Conservation (phyloP, 2,329 filamentous ascomycete genomes). For the Laburnicola sp. region DNA sequence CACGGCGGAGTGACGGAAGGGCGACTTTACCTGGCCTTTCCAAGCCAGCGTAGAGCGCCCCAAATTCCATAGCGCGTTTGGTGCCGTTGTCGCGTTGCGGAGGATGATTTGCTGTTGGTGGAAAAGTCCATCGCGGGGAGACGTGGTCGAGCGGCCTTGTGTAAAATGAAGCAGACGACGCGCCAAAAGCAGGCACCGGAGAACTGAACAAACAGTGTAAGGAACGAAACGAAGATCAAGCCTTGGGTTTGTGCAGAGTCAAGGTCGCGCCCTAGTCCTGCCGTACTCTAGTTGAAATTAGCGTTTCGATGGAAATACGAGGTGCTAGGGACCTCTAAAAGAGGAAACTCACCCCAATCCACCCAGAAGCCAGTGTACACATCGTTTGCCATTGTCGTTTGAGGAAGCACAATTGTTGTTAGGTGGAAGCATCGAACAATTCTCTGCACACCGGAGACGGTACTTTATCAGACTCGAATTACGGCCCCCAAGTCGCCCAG, state of each 20-base stretch:
- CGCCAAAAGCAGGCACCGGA: conserved; percentile 26
- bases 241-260: conserved; percentile 19
- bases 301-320: neutral
- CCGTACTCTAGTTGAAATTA: conserved; percentile 18
- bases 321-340: neutral
- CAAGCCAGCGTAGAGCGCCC: conserved; percentile 15
- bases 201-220: conserved; percentile 26
- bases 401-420: too few species aligned
- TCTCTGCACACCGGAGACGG: too few species aligned
- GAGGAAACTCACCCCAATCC: conserved; percentile 15
- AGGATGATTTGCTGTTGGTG: conserved; percentile 30
- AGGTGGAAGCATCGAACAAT: too few species aligned
- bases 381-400: conserved; percentile 5
- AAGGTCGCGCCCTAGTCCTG: conserved; percentile 18
- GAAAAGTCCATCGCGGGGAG: conserved; percentile 21
- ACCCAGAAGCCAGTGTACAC: conserved; percentile 21
- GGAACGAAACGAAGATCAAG: conserved; percentile 23
- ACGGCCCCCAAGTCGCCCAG: too few species aligned
- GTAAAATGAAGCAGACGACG: conserved; percentile 25
- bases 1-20: conserved; percentile 12
- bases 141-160: conserved; percentile 21
- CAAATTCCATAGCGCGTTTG: conserved; percentile 22
- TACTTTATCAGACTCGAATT: too few species aligned
- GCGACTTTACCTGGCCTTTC: conserved; percentile 16
- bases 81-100: conserved; percentile 24